Conservation (phyloP, 1,284 basidiomycete species). For the Melampsora americana region DNA sequence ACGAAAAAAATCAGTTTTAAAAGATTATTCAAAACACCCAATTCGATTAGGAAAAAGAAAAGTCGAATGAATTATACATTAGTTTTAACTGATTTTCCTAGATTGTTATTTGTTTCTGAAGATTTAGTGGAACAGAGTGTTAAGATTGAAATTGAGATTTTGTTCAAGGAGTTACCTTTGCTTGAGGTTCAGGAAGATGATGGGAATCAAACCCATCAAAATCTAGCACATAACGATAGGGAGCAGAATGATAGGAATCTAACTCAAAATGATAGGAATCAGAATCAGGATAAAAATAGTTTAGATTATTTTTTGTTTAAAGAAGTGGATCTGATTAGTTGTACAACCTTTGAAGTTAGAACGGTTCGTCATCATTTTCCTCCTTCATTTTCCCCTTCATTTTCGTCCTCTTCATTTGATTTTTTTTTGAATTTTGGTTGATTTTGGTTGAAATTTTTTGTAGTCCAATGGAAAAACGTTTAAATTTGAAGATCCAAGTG, state of each 20-base stretch:
- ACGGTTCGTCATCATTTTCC: too few relatives aligned
- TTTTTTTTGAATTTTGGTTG: too few relatives aligned
- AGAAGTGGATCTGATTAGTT: background rate
- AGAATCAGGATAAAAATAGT: background rate
- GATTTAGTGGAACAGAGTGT: conserved; percentile 3
- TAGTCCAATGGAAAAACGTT: conserved; percentile 7
- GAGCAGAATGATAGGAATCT: too few relatives aligned
- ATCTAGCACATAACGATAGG: too few relatives aligned
- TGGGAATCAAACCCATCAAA: too few relatives aligned
- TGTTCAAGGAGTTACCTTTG: conserved; percentile 14
- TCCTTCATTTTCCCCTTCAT: too few relatives aligned
- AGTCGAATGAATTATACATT: conserved; percentile 17
- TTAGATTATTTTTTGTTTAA: background rate
- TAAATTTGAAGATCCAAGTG: conserved; percentile 19
- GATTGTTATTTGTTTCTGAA: conserved; percentile 27
- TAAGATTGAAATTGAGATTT: conserved; percentile 13
- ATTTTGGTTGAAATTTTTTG: too few relatives aligned
- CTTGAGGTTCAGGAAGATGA: background rate
- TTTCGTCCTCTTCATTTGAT: background rate
- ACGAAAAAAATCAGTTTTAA: background rate
- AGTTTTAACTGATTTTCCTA: conserved; percentile 28
- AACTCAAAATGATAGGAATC: background rate
- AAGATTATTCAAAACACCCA: background rate
- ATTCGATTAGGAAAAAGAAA: too few relatives aligned
- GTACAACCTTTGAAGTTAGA: background rate